These are phyloP conservation scores for Calonectria hawksworthii DNA, from an alignment of 2,329 filamentous ascomycete species.

Conservation along the genomic window DNA sequence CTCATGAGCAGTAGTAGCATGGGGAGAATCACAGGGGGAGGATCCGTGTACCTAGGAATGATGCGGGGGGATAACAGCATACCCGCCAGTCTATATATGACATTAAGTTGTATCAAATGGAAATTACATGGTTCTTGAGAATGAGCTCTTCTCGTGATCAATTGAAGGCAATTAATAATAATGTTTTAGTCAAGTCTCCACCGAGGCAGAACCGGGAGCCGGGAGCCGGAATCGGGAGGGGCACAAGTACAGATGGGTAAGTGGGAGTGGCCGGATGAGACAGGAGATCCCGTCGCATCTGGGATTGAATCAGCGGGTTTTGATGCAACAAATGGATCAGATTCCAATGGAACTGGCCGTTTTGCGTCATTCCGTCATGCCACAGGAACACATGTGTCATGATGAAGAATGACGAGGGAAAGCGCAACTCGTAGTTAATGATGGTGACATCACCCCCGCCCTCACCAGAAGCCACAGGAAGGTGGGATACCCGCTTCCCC, in stretches of 20 bases:
- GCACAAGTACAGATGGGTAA: not conserved
- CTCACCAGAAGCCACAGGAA: not conserved
- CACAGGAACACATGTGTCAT: not conserved
- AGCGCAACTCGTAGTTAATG: not conserved
- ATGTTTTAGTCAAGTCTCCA: not conserved
- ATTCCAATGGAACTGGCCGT: not conserved
- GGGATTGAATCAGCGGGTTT: not conserved
- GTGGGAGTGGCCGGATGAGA: not conserved
- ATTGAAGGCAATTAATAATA: not conserved
- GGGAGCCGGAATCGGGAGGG: not conserved
- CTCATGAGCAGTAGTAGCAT: not conserved
- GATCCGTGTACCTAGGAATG: not conserved
- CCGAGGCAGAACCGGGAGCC: not conserved
- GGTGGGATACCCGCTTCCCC: constrained; percentile 9
- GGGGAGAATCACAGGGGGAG: not conserved
- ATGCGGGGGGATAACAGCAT: not conserved
- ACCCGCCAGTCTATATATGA: not conserved
- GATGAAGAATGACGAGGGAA: not conserved
- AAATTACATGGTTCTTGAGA: not conserved
- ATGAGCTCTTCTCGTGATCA: no score
- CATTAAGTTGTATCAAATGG: not conserved
- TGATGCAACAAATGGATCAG: not conserved
- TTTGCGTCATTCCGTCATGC: not conserved
- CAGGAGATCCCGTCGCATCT: not conserved
- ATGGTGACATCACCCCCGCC: constrained; percentile 26